These are phyloP conservation scores for Tylopilus sp. DNA, from an alignment of 1,284 basidiomycete genomes.

Conservation along the genomic window DNA sequence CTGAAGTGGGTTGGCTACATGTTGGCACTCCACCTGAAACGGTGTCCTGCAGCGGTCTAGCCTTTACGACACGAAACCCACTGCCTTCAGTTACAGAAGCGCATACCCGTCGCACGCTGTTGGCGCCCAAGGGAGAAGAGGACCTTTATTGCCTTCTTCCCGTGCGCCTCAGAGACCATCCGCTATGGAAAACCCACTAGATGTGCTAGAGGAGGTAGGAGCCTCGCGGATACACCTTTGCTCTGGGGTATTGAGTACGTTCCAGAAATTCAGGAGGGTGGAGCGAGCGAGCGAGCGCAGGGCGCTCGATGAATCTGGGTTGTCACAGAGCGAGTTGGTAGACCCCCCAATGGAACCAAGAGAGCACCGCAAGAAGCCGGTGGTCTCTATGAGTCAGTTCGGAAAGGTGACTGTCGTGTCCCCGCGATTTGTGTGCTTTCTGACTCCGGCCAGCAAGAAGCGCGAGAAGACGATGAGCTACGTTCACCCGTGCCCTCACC, in stretches of 20 bases:
- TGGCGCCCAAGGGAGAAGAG: not conserved
- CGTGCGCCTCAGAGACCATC: not conserved
- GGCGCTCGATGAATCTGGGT: conserved; percentile 35
- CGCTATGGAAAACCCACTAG: conserved; percentile 29
- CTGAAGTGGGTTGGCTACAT: not conserved
- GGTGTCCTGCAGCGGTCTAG: not conserved
- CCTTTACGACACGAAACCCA: not conserved
- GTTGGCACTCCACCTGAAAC: not conserved
- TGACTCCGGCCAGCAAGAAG: conserved; percentile 21
- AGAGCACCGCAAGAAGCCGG: conserved; percentile 39
- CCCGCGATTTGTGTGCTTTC: not conserved
- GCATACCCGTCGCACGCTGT: conserved; percentile 11
- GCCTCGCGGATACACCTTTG: not conserved
- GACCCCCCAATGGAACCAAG: conserved; percentile 21
- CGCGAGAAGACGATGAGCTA: conserved; percentile 17
- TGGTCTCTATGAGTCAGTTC: conserved; percentile 51
- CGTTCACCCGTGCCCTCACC: conserved; percentile 31
- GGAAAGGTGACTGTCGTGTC: conserved; percentile 44
- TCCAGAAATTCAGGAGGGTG: conserved; percentile 51
- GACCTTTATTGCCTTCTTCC: not conserved
- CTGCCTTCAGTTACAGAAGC: not conserved
- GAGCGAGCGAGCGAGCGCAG: conserved; percentile 51
- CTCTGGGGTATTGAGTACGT: not conserved
- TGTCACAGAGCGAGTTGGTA: conserved; percentile 18
- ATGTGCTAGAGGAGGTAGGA: conserved; percentile 43